Evolutionary conservation across 2,329 filamentous ascomycete genomes (phyloP).

Genomic region (Xylariaceae sp.): DNA sequence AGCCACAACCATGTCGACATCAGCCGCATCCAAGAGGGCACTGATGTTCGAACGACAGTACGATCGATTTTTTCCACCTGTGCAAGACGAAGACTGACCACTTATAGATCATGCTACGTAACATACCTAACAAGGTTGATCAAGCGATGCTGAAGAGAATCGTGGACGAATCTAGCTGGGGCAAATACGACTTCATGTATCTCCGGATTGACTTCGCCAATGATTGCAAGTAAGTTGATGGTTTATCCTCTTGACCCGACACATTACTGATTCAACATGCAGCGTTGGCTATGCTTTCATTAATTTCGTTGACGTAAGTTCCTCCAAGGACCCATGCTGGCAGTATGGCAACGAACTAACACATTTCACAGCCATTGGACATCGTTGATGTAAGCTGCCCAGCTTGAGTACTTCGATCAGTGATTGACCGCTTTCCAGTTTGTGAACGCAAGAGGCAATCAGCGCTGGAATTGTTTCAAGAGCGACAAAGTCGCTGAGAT

Average conservation of each 20-base stretch:
- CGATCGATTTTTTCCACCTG: slow-evolving; percentile 26
- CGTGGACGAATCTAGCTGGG: slow-evolving; percentile 74
- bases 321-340: slow-evolving; percentile 1
- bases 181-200: slow-evolving; percentile 93
- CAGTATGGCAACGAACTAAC: slow-evolving; percentile 41
- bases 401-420: neutral
- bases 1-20: slow-evolving; percentile 64
- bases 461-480: slow-evolving; percentile 77
- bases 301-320: slow-evolving; percentile 78
- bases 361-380: slow-evolving; percentile 57
- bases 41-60: slow-evolving; percentile 74
- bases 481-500: slow-evolving; percentile 85
- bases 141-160: slow-evolving; percentile 74
- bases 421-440: slow-evolving; percentile 51
- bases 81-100: slow-evolving; percentile 1
- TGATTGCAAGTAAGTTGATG: slow-evolving; percentile 69
- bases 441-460: slow-evolving; percentile 66
- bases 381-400: slow-evolving; percentile 62
- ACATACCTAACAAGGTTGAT: slow-evolving; percentile 89
- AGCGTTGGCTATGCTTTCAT: slow-evolving; percentile 97
- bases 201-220: slow-evolving; percentile 85
- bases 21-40: slow-evolving; percentile 59
- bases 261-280: slow-evolving; percentile 24
- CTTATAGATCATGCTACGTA: slow-evolving; percentile 81
- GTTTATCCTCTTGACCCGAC: slow-evolving; percentile 6